phyloP scores from a whole-genome alignment of 768 basidiomycete species.

The Rhodotorula sphaerocarpa region DNA sequence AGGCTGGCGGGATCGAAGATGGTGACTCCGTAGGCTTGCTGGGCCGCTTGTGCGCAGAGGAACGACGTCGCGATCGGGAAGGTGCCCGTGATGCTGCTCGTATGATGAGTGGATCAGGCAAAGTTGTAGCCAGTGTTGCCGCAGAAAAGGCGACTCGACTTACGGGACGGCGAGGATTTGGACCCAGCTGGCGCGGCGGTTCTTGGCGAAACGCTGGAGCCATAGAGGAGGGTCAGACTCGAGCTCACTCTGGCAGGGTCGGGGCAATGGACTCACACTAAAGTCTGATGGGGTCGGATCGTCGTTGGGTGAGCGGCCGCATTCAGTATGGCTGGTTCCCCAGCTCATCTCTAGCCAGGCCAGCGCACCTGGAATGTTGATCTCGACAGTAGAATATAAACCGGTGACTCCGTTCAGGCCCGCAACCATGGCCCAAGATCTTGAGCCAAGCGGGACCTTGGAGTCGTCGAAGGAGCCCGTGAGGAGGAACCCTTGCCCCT shows the following conservation, averaged over 20 bases:
- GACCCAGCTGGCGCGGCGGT: constrained; percentile 27
- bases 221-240: too few relatives aligned
- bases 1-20: constrained; percentile 19
- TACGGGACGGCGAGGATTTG: constrained; percentile 39
- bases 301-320: too few relatives aligned
- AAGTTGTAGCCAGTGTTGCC: too few relatives aligned
- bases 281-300: too few relatives aligned
- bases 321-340: too few relatives aligned
- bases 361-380: constrained; percentile 42
- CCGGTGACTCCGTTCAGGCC: too few relatives aligned
- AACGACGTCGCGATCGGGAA: constrained; percentile 18
- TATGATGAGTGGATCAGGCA: too few relatives aligned
- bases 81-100: constrained; percentile 12
- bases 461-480: constrained; percentile 16
- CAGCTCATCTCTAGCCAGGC: too few relatives aligned
- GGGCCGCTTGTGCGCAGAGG: constrained; percentile 5
- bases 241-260: too few relatives aligned
- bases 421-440: constrained; percentile 19
- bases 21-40: background rate
- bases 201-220: constrained; percentile 39
- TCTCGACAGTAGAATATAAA: too few relatives aligned
- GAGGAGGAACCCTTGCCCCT: constrained; percentile 9
- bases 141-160: background rate
- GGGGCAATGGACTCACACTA: too few relatives aligned
- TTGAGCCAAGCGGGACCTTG: constrained; percentile 30